Evolutionary conservation across 352 stramenopile genomes (phyloP), one percentile per base, ranked within the genome.

Genomic region (Blastocystis sp.): DNA sequence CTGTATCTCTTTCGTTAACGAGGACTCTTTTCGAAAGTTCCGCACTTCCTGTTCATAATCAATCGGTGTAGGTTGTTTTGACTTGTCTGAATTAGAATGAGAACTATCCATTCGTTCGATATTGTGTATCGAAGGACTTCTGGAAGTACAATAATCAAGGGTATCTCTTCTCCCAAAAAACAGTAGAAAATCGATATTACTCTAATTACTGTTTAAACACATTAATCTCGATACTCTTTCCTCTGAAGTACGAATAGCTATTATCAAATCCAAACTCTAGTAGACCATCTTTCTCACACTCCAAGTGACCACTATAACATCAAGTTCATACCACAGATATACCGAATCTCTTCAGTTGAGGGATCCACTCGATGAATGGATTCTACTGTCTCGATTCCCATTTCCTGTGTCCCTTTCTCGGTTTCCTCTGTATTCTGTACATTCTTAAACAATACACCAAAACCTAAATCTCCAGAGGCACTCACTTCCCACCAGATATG

Each of bases 211-310:
- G 24, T 3, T 53, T 35, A 17, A 37, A 84, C 24, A 84, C 27
- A 30, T 37, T 44, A 33, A 84, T 48, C 51, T 84, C 73, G n/a
- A 68, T 44, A 22, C 30, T 84, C 40, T 84, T 84, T 7, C 44
- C 35, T 19, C 73, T 15, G 53, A 84, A 84, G 68, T 84, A 84
- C 15, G 73, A 84, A 53, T 56, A 84, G 53, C 73, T 84, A 44
- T 84, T 84, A 24, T 84, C 73, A 66, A 84, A 84, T 56, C 73
- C 73, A 60, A 84, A 84, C 35, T 84, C 73, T 4, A 84, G 15
- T 22, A 15, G n/a, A 7, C 73, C 73, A 19, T 84, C 73, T 13
- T 66, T 56, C 73, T 64, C 40, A 19, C 73, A 84, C 56, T 84
- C 73, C 3, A 68, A 48, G 17, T 68, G 40, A 5, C 73, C 73